phyloP scores from a whole-genome alignment of 2,329 filamentous ascomycete species.

The Claviceps sorghi region DNA sequence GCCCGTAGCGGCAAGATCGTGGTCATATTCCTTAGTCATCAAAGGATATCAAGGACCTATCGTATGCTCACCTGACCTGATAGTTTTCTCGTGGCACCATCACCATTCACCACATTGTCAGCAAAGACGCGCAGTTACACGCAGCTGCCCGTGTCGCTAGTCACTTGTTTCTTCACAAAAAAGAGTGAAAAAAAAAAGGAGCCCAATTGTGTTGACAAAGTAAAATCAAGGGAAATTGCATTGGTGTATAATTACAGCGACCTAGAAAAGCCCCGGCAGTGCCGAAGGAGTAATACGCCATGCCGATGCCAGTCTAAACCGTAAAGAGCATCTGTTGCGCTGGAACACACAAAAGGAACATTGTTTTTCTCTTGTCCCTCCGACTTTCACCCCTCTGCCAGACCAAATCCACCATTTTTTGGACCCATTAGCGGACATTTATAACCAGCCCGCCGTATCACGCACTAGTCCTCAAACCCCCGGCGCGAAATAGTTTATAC shows the following conservation, averaged over 20 bases:
- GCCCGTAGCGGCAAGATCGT: background rate
- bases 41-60: background rate
- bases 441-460: constrained; percentile 22
- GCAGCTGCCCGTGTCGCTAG: background rate
- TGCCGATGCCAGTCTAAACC: constrained; percentile 36
- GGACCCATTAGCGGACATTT: constrained; percentile 24
- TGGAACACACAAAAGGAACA: constrained; percentile 15
- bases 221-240: constrained; percentile 36
- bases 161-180: background rate
- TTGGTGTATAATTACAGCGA: constrained; percentile 51
- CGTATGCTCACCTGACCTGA: background rate
- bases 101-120: background rate
- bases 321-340: constrained; percentile 28
- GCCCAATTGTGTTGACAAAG: background rate
- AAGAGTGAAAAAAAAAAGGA: background rate
- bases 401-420: constrained; percentile 31
- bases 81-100: background rate
- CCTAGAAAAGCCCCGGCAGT: constrained; percentile 33
- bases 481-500: constrained; percentile 25
- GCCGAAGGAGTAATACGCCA: constrained; percentile 30
- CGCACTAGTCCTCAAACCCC: constrained; percentile 18
- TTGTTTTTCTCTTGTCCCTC: constrained; percentile 23
- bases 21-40: constrained; percentile 4
- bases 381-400: constrained; percentile 28
- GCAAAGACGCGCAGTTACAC: too few relatives aligned